These are phyloP conservation scores for Nicotiana tomentosiformis DNA, from an alignment of 257 asterid species.

Conservation along the genomic window DNA sequence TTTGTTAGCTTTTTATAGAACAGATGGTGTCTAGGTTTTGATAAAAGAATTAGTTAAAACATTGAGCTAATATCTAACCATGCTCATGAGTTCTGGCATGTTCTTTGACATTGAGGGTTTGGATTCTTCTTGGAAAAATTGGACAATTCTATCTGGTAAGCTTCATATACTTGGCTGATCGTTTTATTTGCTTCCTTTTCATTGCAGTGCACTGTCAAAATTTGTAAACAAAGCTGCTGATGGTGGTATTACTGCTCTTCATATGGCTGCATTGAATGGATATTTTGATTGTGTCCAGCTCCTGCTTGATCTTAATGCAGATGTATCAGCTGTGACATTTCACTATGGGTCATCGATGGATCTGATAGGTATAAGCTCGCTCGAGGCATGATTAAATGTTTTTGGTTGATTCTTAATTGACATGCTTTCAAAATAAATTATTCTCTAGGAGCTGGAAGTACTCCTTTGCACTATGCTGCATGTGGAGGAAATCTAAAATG, in stretches of 20 bases:
- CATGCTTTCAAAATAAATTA: background rate
- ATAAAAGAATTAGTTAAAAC: background rate
- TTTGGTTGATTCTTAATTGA: background rate
- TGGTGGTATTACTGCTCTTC: slow-evolving; percentile 98
- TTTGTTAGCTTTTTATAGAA: background rate
- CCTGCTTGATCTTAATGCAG: slow-evolving; percentile 86
- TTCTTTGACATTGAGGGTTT: background rate
- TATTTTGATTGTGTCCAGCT: slow-evolving; percentile 93
- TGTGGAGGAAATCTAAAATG: slow-evolving; percentile 97
- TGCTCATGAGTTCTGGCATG: background rate
- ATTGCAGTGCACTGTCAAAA: slow-evolving; percentile 66
- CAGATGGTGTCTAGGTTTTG: background rate
- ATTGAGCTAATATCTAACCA: background rate
- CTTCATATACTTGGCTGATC: background rate
- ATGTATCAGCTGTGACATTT: slow-evolving; percentile 73
- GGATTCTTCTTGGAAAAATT: background rate
- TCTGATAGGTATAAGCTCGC: slow-evolving; percentile 56
- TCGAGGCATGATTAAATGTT: slow-evolving; percentile 7
- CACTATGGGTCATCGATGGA: slow-evolving; percentile 97
- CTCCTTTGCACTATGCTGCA: slow-evolving; percentile 97
- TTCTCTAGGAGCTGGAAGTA: slow-evolving; percentile 89
- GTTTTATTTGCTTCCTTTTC: slow-evolving; percentile 14
- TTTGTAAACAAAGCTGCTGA: slow-evolving; percentile 95
- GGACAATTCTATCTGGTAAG: background rate
- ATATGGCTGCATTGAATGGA: slow-evolving; percentile 97